Base-by-base conservation (phyloP, 345 rosid genomes). In the Anastatica hierochuntica region DNA sequence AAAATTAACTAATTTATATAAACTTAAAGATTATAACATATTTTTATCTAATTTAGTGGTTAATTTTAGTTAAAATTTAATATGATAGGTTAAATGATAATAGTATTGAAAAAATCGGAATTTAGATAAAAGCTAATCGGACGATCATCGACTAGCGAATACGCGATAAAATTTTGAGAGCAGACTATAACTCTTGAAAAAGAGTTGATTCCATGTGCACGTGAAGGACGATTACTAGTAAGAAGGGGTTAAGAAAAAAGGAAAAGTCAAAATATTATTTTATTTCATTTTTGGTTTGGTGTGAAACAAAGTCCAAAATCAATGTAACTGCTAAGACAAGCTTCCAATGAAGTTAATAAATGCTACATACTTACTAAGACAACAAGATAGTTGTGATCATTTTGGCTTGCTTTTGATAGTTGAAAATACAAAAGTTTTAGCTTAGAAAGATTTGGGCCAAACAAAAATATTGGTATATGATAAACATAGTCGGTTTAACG, bases 291-390 rank as follows among this genome's bases (percentile, higher is more conserved):
- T 49, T 24, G 27, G 29, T 49, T 48, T 24, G 37, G 56, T 56
- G 38, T 41, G 5, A 36, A 43, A 58, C 43, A 19, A 66, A 19
- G 69, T 56, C 47, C 27, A 41, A 56, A 24, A 24, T 47, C 57
- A 64, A 21, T 64, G 63, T 64, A 40, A 64, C 62, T 49, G 51
- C 21, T 41, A 14, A 49, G 58, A 42, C 70, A 65, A 56, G 49
- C 14, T 21, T 17, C 63, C 14, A 9, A 21, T 56, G 40, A 56
- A 27, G 58, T 43, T 64, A 41, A 16, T 65, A 65, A 57, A 65
- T 49, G 58, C 63, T 13, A 43, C 20, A 29, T 29, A 34, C 17
- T 47, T 64, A 64, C 34, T 30, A 55, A 10, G 10, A 39, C 17
- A 43, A 42, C 58, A 43, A 8, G 34, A 37, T 56, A 56, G 45